Conservation (phyloP, 2,329 filamentous ascomycete genomes). For the Trichoderma arundinaceum region DNA sequence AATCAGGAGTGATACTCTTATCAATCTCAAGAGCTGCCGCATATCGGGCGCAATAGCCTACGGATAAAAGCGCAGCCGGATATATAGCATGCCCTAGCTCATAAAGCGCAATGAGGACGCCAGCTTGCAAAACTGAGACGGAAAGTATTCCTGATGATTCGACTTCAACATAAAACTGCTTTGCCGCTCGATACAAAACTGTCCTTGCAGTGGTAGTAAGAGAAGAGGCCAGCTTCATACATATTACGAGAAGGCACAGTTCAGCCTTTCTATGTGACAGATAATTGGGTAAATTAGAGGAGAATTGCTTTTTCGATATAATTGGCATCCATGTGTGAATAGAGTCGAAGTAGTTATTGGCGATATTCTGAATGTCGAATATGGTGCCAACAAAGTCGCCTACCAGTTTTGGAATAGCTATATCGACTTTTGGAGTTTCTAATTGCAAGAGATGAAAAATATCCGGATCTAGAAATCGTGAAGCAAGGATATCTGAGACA, state of each 20-base stretch:
- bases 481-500: too few species aligned
- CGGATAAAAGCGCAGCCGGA: constrained; percentile 13
- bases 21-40: constrained; percentile 29
- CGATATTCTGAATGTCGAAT: constrained; percentile 29
- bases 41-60: constrained; percentile 32
- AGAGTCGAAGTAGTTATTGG: constrained; percentile 30
- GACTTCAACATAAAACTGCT: constrained; percentile 29
- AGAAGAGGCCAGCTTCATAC: constrained; percentile 30
- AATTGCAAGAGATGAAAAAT: constrained; percentile 9
- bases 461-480: too few species aligned
- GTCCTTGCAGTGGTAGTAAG: constrained; percentile 13
- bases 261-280: background rate
- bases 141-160: constrained; percentile 29
- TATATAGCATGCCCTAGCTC: too few species aligned
- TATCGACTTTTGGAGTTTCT: constrained; percentile 18
- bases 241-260: constrained; percentile 29
- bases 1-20: constrained; percentile 20
- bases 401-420: constrained; percentile 23
- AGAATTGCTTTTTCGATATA: constrained; percentile 29
- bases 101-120: background rate
- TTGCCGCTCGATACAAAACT: constrained; percentile 29
- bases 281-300: constrained; percentile 20
- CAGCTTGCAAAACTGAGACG: constrained; percentile 31
- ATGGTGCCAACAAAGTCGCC: constrained; percentile 23
- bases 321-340: constrained; percentile 34